Conservation (phyloP, 1,284 basidiomycete genomes). For the Pseudozyma thailandica region DNA sequence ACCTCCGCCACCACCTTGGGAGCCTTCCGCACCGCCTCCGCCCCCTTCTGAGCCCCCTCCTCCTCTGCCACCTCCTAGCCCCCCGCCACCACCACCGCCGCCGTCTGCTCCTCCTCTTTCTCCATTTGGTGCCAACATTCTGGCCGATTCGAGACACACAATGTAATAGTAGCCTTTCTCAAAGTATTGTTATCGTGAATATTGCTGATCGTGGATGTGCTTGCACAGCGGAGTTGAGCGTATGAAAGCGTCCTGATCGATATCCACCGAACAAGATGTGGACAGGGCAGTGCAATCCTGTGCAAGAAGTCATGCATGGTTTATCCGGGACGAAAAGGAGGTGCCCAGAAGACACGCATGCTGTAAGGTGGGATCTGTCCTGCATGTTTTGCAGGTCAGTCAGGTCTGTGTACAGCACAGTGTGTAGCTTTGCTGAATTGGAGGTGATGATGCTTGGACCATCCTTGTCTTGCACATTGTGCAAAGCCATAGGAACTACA, state of each 20-base stretch:
- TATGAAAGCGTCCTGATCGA: too few relatives aligned
- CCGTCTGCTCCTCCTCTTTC: too few relatives aligned
- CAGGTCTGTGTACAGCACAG: too few relatives aligned
- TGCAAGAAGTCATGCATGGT: too few relatives aligned
- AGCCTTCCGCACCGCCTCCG: slow-evolving; percentile 12
- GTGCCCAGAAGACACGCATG: too few relatives aligned
- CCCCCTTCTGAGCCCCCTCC: slow-evolving; percentile 11
- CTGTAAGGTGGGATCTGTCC: too few relatives aligned
- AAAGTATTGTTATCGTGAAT: not conserved
- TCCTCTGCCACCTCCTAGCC: slow-evolving; percentile 4
- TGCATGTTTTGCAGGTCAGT: too few relatives aligned
- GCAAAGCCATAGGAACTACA: not conserved
- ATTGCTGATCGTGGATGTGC: not conserved
- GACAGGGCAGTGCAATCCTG: too few relatives aligned
- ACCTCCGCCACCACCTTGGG: not conserved
- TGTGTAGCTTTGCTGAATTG: not conserved
- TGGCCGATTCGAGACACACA: not conserved
- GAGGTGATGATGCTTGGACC: slow-evolving; percentile 1
- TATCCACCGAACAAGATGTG: too few relatives aligned
- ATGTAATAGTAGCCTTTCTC: not conserved
- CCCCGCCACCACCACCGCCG: not conserved
- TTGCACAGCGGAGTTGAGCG: too few relatives aligned
- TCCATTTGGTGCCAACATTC: not conserved
- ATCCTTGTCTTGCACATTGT: not conserved
- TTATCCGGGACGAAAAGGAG: too few relatives aligned